Evolutionary conservation across 1,284 basidiomycete genomes (phyloP).

Genomic region (Boletus mariae): DNA sequence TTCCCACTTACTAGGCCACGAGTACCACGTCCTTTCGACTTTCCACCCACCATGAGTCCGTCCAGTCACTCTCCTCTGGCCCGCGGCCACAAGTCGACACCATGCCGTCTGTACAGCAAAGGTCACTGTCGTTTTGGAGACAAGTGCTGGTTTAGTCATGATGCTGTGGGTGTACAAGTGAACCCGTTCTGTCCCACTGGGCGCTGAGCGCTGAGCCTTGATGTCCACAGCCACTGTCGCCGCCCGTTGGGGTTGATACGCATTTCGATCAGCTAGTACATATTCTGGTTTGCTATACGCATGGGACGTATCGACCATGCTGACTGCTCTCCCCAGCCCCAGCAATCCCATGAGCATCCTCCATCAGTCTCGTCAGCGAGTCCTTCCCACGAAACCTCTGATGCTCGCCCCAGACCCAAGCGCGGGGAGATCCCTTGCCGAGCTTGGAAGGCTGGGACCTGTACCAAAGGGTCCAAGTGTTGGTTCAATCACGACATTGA

Average conservation of each 20-base stretch:
- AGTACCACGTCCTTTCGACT: background rate
- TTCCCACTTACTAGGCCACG: background rate
- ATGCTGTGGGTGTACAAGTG: conserved; percentile 9
- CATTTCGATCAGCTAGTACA: background rate
- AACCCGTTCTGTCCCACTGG: background rate
- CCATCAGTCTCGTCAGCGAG: background rate
- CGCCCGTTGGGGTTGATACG: conserved; percentile 4
- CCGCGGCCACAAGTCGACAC: conserved; percentile 4
- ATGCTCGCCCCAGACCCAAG: conserved; percentile 21
- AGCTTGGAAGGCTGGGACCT: conserved; percentile 31
- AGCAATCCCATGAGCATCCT: background rate
- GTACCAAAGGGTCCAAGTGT: conserved; percentile 28
- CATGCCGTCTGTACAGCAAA: conserved; percentile 21
- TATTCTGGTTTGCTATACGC: background rate
- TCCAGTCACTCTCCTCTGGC: background rate
- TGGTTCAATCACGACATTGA: conserved; percentile 25
- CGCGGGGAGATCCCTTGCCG: conserved; percentile 21
- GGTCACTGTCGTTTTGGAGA: conserved; percentile 25
- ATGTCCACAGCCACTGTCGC: background rate
- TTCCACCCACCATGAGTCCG: conserved; percentile 13
- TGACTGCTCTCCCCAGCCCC: background rate
- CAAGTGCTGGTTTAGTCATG: conserved; percentile 25
- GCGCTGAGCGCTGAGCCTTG: background rate
- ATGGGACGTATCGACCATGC: background rate
- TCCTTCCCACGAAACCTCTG: conserved; percentile 8